These are phyloP conservation scores for Uncinocarpus reesii DNA, from an alignment of 2,329 filamentous ascomycete genomes.

Conservation along the genomic window DNA sequence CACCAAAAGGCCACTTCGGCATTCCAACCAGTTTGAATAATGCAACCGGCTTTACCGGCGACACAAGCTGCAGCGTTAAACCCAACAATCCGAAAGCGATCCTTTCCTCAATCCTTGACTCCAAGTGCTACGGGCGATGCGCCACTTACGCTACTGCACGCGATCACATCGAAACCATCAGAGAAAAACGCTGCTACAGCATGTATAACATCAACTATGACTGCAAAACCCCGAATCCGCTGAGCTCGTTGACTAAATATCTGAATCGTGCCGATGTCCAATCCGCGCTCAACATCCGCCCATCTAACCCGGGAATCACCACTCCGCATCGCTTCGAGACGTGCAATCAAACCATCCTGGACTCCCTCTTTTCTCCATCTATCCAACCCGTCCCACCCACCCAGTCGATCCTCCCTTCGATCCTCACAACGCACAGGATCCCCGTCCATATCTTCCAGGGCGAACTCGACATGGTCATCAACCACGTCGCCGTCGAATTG, in stretches of 20 bases:
- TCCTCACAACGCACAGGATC: conserved; percentile 26
- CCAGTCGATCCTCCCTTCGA: conserved; percentile 26
- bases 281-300: conserved; percentile 23
- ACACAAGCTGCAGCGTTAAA: conserved; percentile 21
- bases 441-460: conserved; percentile 31
- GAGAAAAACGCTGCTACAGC: conserved; percentile 23
- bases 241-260: conserved; percentile 23
- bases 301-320: background rate
- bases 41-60: conserved; percentile 22
- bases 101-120: conserved; percentile 26
- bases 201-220: conserved; percentile 28
- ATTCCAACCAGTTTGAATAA: conserved; percentile 23
- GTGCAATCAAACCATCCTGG: conserved; percentile 27
- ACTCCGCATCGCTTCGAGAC: conserved; percentile 18
- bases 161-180: conserved; percentile 22
- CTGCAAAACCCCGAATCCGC: conserved; percentile 23
- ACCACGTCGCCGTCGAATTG: conserved; percentile 30
- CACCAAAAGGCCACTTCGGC: conserved; percentile 21
- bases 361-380: conserved; percentile 19
- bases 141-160: conserved; percentile 29
- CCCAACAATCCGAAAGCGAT: conserved; percentile 22
- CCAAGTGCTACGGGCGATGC: conserved; percentile 29
- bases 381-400: conserved; percentile 24
- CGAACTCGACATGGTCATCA: conserved; percentile 32
- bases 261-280: conserved; percentile 30